phyloP scores from a whole-genome alignment of 192 early-diverging fungal species.

The Linnemannia hyalina region DNA sequence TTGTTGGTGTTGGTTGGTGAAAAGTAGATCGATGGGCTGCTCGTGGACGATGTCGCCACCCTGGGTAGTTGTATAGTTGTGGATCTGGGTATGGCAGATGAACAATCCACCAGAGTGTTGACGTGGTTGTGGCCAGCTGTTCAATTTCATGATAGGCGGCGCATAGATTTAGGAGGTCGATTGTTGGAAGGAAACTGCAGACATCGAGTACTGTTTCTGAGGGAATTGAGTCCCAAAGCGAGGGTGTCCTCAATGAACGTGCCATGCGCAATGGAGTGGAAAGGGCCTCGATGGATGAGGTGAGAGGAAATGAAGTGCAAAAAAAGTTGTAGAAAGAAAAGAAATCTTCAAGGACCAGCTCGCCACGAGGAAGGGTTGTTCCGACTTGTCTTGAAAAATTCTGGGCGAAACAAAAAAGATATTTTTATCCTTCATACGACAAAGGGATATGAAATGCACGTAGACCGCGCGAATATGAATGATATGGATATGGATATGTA shows the following conservation, averaged over 20 bases:
- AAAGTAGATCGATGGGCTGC: background rate
- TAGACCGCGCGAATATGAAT: background rate
- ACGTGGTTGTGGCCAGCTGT: slow-evolving; percentile 6
- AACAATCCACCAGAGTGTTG: slow-evolving; percentile 15
- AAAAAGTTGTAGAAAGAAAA: background rate
- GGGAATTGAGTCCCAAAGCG: slow-evolving; percentile 31
- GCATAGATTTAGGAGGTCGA: slow-evolving; percentile 35
- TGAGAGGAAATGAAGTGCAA: background rate
- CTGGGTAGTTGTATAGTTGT: slow-evolving; percentile 28
- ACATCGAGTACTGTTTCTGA: slow-evolving; percentile 17
- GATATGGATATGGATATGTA: slow-evolving; percentile 2
- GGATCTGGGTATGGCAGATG: slow-evolving; percentile 42
- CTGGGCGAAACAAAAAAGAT: slow-evolving; percentile 3
- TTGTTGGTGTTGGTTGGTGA: background rate
- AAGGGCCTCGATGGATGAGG: background rate
- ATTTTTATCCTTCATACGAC: background rate
- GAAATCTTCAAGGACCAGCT: background rate
- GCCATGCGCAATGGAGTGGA: background rate
- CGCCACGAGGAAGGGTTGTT: background rate
- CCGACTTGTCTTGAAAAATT: slow-evolving; percentile 6
- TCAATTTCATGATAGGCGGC: slow-evolving; percentile 28
- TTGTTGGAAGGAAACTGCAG: slow-evolving; percentile 23
- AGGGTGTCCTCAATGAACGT: background rate
- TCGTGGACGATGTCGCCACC: slow-evolving; percentile 12
- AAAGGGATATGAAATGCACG: background rate